Percentiles rank a stretch among this genome's conserved stretches.
Evolutionary conservation across 2,329 filamentous ascomycete species (phyloP).

Genomic region (Aspergillus brasiliensis): DNA sequence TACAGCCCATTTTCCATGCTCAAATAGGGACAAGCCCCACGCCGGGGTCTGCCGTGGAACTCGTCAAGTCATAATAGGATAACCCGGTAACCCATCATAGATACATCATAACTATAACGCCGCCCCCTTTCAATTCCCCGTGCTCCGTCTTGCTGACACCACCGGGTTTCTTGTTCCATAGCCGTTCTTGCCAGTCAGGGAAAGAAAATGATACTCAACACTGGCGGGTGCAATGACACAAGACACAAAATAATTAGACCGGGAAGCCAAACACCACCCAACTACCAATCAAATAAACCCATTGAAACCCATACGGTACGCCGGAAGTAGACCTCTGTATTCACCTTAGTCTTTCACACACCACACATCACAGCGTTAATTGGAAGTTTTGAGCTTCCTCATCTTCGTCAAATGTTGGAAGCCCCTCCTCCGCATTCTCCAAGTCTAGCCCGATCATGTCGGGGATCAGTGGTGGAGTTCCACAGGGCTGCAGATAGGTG

Average conservation of each 20-base stretch:
- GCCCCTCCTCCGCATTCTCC: conserved; percentile 29
- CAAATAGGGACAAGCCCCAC: not conserved
- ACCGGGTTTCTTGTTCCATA: not conserved
- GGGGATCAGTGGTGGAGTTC: conserved; percentile 43
- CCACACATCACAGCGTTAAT: conserved; percentile 35
- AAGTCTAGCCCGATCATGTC: conserved; percentile 46
- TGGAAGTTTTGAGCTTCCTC: conserved; percentile 44
- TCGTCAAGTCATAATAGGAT: not conserved
- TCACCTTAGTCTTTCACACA: not conserved
- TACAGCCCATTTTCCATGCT: not conserved
- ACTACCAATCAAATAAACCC: not conserved
- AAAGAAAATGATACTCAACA: not conserved
- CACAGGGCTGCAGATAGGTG: conserved; percentile 47
- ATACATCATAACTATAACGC: not conserved
- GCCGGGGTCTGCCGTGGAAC: not conserved
- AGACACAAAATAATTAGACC: not conserved
- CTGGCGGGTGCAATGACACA: not conserved
- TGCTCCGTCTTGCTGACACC: conserved; percentile 4
- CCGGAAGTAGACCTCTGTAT: not conserved
- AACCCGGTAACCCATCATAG: not conserved
- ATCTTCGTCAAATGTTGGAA: conserved; percentile 40
- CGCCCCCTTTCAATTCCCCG: conserved; percentile 1
- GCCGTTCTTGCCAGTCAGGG: not conserved
- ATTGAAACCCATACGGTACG: not conserved
- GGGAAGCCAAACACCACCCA: not conserved